Evolutionary conservation across 805 yeast genomes (phyloP).

Genomic region (Myxozyma sirexii): DNA sequence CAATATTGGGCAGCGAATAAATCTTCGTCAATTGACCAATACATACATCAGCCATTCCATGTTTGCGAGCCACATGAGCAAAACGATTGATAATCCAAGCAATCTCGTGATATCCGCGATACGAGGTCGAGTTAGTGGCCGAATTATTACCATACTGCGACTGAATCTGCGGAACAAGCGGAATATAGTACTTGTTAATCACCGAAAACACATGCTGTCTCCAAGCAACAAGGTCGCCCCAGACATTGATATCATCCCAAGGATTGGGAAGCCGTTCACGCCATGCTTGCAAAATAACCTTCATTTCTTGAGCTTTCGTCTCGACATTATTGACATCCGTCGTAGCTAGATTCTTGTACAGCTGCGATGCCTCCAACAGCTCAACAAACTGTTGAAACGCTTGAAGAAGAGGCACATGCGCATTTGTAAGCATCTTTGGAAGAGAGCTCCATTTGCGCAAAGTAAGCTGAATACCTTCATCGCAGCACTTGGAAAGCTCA

Average conservation of each 20-base stretch:
- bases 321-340: slow-evolving; percentile 93
- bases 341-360: slow-evolving; percentile 80
- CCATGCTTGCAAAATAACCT: slow-evolving; percentile 96
- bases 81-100: slow-evolving; percentile 98
- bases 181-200: slow-evolving; percentile 90
- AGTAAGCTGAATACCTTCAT: slow-evolving; percentile 93
- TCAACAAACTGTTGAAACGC: slow-evolving; percentile 97
- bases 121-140: slow-evolving; percentile 86
- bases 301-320: slow-evolving; percentile 88
- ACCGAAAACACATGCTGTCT: slow-evolving; percentile 97
- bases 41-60: slow-evolving; percentile 95
- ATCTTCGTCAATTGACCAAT: slow-evolving; percentile 89
- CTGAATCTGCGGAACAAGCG: slow-evolving; percentile 83
- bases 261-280: slow-evolving; percentile 92
- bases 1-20: slow-evolving; percentile 94
- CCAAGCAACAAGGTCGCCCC: slow-evolving; percentile 99
- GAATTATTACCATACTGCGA: slow-evolving; percentile 51
- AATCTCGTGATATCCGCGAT: slow-evolving; percentile 96
- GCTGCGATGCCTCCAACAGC: slow-evolving; percentile 95
- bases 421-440: slow-evolving; percentile 71
- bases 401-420: slow-evolving; percentile 88
- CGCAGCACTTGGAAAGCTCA: slow-evolving; percentile 83
- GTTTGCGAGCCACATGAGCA: slow-evolving; percentile 98
- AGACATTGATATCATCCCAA: slow-evolving; percentile 96
- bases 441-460: slow-evolving; percentile 90